Evolutionary conservation across 768 basidiomycete species (phyloP).

Genomic region (Leccinum aurantiacum): DNA sequence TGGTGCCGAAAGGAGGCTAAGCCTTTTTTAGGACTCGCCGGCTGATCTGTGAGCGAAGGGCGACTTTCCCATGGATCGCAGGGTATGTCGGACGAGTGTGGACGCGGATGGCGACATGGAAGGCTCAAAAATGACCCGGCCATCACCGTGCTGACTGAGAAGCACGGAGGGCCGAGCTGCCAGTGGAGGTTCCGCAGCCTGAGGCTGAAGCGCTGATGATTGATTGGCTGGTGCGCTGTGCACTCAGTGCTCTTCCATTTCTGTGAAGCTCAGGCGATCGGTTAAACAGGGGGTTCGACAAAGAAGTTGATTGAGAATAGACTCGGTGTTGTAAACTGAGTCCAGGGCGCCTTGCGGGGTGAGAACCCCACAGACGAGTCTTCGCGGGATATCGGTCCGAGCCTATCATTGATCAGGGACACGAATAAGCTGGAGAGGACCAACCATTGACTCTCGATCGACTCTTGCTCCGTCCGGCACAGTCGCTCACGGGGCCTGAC

Average conservation of each 20-base stretch:
- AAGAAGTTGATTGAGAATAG: background rate
- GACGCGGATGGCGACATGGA: background rate
- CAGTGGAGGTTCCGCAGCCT: background rate
- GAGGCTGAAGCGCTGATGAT: background rate
- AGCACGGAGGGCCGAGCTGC: background rate
- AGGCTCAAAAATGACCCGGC: background rate
- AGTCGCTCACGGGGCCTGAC: background rate
- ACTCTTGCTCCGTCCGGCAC: background rate
- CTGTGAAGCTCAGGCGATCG: background rate
- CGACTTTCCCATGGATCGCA: background rate
- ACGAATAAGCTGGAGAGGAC: background rate
- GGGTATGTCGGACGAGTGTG: background rate
- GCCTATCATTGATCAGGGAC: background rate
- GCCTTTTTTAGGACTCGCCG: background rate
- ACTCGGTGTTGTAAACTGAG: background rate
- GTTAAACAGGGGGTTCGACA: background rate
- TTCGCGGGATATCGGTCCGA: background rate
- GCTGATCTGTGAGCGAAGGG: background rate
- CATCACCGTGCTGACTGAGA: background rate
- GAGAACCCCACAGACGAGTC: background rate
- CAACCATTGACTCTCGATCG: background rate
- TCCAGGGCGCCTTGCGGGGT: conserved; percentile 8
- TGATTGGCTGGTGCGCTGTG: background rate
- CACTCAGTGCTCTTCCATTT: background rate
- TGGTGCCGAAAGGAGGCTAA: background rate